A percentile compares a stretch with the other conserved stretches of the same genome.
phyloP scores from a whole-genome alignment of 257 asterid species.

The Lithospermum erythrorhizon region DNA sequence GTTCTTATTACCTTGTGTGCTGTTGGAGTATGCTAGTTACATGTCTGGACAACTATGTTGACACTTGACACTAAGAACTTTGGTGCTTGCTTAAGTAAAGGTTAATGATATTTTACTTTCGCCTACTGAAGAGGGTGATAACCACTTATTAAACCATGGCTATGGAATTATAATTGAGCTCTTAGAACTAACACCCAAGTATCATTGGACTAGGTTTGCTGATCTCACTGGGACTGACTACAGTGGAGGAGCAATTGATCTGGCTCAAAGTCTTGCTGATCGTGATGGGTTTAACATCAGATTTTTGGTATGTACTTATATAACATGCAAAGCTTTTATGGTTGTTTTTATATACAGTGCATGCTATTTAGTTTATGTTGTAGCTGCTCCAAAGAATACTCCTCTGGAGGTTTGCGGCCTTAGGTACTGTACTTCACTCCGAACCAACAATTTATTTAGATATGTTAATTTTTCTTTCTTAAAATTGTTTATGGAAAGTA shows the following conservation, averaged over 20 bases:
- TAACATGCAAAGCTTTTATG: not conserved
- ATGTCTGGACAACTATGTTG: no score
- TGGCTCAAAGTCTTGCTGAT: constrained; percentile 71
- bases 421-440: not conserved
- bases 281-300: constrained; percentile 79
- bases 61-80: no score
- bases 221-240: constrained; percentile 97
- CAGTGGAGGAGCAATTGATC: constrained; percentile 86
- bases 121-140: not conserved
- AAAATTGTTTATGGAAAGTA: not conserved
- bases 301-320: constrained; percentile 44
- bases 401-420: not conserved
- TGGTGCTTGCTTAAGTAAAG: not conserved
- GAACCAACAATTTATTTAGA: no score
- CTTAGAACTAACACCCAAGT: constrained; percentile 14
- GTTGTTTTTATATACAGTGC: not conserved
- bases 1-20: no score
- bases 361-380: not conserved
- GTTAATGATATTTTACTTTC: not conserved
- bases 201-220: constrained; percentile 54
- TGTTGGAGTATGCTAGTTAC: no score
- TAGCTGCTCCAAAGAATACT: not conserved
- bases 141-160: not conserved
- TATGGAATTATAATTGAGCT: constrained; percentile 1
- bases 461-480: no score